Conservation (phyloP, 768 basidiomycete genomes). For the Tulasnella sp. region DNA sequence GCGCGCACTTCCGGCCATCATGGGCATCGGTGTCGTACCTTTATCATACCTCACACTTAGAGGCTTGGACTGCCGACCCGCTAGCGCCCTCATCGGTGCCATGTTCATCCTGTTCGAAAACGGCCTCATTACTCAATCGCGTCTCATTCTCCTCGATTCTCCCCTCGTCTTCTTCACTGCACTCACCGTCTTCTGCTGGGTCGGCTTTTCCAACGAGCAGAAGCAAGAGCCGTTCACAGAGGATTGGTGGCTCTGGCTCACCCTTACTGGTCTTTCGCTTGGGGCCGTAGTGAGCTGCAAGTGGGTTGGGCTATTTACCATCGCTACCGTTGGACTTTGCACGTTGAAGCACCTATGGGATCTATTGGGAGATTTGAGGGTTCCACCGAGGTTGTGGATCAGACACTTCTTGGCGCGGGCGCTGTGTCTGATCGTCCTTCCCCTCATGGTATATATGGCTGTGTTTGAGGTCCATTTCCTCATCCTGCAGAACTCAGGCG, state of each 20-base stretch:
- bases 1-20: slow-evolving; percentile 85
- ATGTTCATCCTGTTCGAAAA: slow-evolving; percentile 96
- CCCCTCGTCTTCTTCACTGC: slow-evolving; percentile 98
- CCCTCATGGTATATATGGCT: slow-evolving; percentile 82
- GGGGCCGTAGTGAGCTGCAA: slow-evolving; percentile 92
- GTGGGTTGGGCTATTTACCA: slow-evolving; percentile 98
- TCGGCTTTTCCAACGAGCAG: slow-evolving; percentile 86
- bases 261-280: slow-evolving; percentile 75
- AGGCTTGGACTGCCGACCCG: slow-evolving; percentile 81
- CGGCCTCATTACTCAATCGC: slow-evolving; percentile 87
- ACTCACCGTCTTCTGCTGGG: slow-evolving; percentile 76
- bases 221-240: slow-evolving; percentile 67
- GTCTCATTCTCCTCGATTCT: slow-evolving; percentile 94
- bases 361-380: slow-evolving; percentile 75
- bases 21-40: slow-evolving; percentile 85
- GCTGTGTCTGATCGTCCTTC: slow-evolving; percentile 77
- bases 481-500: slow-evolving; percentile 80
- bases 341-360: slow-evolving; percentile 83
- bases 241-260: slow-evolving; percentile 89
- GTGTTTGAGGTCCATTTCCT: slow-evolving; percentile 96
- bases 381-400: slow-evolving; percentile 63
- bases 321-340: slow-evolving; percentile 82
- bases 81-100: slow-evolving; percentile 83
- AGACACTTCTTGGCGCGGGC: slow-evolving; percentile 84
- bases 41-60: slow-evolving; percentile 90